Evolutionary conservation across 495 filamentous ascomycete genomes (phyloP).

Genomic region (Jackrogersella minutella): DNA sequence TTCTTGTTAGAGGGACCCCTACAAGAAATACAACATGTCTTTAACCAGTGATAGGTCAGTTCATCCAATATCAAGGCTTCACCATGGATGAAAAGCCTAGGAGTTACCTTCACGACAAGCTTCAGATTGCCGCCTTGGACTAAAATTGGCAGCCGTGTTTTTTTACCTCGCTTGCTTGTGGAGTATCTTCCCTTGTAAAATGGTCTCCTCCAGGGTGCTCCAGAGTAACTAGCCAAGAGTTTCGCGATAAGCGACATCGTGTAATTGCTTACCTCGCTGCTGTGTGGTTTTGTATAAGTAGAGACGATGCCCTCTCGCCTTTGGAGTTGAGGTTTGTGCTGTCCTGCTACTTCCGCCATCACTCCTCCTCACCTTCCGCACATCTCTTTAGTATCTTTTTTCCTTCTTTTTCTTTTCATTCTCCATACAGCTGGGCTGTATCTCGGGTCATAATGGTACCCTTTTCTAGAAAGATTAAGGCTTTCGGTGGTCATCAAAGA

Average conservation of each 20-base stretch:
- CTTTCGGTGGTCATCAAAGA: slow-evolving; percentile 28
- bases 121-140: slow-evolving; percentile 28
- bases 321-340: slow-evolving; percentile 16
- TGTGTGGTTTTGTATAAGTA: slow-evolving; percentile 38
- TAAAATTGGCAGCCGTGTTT: slow-evolving; percentile 11
- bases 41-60: slow-evolving; percentile 31
- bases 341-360: slow-evolving; percentile 15
- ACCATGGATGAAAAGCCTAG: slow-evolving; percentile 29
- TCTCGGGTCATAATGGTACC: slow-evolving; percentile 39
- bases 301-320: slow-evolving; percentile 11
- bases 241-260: slow-evolving; percentile 30
- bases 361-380: slow-evolving; percentile 31
- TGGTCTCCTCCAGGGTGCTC: slow-evolving; percentile 24
- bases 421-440: slow-evolving; percentile 44
- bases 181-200: slow-evolving; percentile 20
- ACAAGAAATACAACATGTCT: slow-evolving; percentile 23
- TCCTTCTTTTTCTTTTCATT: slow-evolving; percentile 5
- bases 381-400: slow-evolving; percentile 15
- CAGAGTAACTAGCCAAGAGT: slow-evolving; percentile 34
- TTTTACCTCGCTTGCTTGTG: slow-evolving; percentile 16
- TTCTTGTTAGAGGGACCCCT: slow-evolving; percentile 37
- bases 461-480: slow-evolving; percentile 37
- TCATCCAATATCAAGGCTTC: slow-evolving; percentile 32
- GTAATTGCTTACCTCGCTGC: slow-evolving; percentile 3
- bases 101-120: slow-evolving; percentile 24